Base-by-base conservation (phyloP, 495 filamentous ascomycete species). In the Podospora sp. region DNA sequence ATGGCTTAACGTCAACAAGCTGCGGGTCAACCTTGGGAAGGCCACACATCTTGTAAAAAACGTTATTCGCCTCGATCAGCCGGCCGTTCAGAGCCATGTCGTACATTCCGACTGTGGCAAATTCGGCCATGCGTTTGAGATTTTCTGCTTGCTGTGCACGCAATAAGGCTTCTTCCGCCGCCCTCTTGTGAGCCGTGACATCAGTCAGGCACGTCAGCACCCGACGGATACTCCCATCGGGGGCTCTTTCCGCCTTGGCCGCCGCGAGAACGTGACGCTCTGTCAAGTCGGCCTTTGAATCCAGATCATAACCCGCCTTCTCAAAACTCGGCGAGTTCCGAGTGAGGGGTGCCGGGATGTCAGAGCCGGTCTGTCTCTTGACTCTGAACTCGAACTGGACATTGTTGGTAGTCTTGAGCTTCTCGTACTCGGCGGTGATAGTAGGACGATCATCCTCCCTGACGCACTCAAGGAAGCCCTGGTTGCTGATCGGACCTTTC, bases 121-220 rank as follows among this genome's bases (percentile, higher is more conserved):
- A 78, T 57, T 82, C 78, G 50, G 80, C 78, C 78, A 82, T 81
- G 46, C 80, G 76, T 67, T 81, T 82, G 60, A 82, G 76, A 60
- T 82, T 81, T 65, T 82, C 78, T 1, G 80, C 78, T 62, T 82
- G 78, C 64, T 81, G 79, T 8, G 80, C 80, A 11, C 80, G 76
- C 3, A 77, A 73, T 11, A 79, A 73, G 0, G 80, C 80, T 61
- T 81, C 79, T 29, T 80, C 78, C 2, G 80, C 78, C 9, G 76
- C 71, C 57, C 74, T 72, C 59, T 79, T 80, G 58, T 82, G 80
- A 14, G 71, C 67, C 18, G 78, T 82, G 29, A 82, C 79, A 65
- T 82, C 80, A 12, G 78, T 81, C n/a, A 82, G 69, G 66, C 80
- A 82, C 8, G 80, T 81, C 52, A 82, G 62, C 5, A 81, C 74